Evolutionary conservation across 2,329 filamentous ascomycete species (phyloP).

Genomic region (Hypocrella siamensis): DNA sequence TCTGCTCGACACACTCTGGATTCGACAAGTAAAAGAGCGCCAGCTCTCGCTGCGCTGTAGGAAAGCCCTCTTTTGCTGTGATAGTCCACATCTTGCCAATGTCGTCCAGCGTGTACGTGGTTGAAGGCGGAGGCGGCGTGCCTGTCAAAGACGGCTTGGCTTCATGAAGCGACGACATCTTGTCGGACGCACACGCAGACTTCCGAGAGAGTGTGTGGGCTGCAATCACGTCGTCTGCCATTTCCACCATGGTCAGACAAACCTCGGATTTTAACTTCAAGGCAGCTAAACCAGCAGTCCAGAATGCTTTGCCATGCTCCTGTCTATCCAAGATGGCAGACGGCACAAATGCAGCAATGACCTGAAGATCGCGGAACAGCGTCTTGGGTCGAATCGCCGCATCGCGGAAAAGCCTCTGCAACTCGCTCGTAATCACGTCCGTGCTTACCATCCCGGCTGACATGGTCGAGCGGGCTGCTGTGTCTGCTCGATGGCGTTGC

Average conservation of each 20-base stretch:
- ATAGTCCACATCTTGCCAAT: constrained; percentile 84
- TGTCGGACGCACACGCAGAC: constrained; percentile 17
- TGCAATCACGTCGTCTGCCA: constrained; percentile 37
- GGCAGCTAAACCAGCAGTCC: constrained; percentile 77
- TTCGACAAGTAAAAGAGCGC: constrained; percentile 88
- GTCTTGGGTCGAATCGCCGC: constrained; percentile 59
- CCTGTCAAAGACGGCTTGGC: constrained; percentile 20
- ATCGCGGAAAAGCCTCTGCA: constrained; percentile 53
- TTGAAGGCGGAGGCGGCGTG: constrained; percentile 31
- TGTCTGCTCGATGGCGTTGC: constrained; percentile 23
- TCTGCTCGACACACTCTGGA: constrained; percentile 67
- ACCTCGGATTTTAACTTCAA: constrained; percentile 79
- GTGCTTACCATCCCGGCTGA: constrained; percentile 37
- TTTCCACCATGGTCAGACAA: constrained; percentile 61
- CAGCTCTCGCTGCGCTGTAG: constrained; percentile 81
- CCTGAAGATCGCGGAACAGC: constrained; percentile 68
- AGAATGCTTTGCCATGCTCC: constrained; percentile 64
- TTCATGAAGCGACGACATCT: constrained; percentile 8
- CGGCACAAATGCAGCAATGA: constrained; percentile 51
- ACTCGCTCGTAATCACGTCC: constrained; percentile 48
- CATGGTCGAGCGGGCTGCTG: constrained; percentile 31
- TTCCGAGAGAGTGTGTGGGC: constrained; percentile 50
- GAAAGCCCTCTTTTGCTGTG: constrained; percentile 73
- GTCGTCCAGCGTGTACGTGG: constrained; percentile 58
- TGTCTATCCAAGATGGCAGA: constrained; percentile 43